phyloP scores from a whole-genome alignment of 352 stramenopile species.

The Pythium plurisporium region DNA sequence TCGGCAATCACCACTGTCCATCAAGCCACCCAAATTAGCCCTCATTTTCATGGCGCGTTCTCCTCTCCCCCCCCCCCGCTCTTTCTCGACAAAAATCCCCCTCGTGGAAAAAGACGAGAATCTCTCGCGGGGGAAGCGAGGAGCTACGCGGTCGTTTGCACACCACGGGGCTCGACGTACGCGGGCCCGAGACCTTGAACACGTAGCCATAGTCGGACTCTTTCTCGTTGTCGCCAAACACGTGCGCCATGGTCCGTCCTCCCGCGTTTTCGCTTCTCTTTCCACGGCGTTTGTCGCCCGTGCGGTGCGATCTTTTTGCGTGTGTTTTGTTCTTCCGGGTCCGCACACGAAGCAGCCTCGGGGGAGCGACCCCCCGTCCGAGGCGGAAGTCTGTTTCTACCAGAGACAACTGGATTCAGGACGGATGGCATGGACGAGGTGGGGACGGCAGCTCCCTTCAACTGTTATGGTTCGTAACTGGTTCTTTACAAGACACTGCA shows the following conservation, averaged over 20 bases:
- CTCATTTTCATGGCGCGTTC: too few species aligned
- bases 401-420: not conserved
- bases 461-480: not conserved
- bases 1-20: constrained; percentile 96
- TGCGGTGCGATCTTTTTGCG: constrained; percentile 21
- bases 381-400: not conserved
- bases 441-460: not conserved
- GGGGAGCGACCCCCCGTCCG: too few species aligned
- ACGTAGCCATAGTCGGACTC: constrained; percentile 98
- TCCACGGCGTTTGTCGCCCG: not conserved
- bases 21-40: too few species aligned
- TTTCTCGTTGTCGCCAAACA: constrained; percentile 85
- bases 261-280: constrained; percentile 4
- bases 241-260: constrained; percentile 58
- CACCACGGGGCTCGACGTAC: too few species aligned
- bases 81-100: too few species aligned
- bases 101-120: not conserved
- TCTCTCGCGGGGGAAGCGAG: not conserved
- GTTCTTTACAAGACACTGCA: not conserved
- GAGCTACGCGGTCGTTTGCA: not conserved
- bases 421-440: constrained; percentile 8
- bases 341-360: constrained; percentile 16
- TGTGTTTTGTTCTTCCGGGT: constrained; percentile 10
- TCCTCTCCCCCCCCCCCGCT: too few species aligned
- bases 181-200: constrained; percentile 98